These are phyloP conservation scores for Aureobasidium melanogenum DNA, from an alignment of 2,329 filamentous ascomycete genomes.

Conservation along the genomic window DNA sequence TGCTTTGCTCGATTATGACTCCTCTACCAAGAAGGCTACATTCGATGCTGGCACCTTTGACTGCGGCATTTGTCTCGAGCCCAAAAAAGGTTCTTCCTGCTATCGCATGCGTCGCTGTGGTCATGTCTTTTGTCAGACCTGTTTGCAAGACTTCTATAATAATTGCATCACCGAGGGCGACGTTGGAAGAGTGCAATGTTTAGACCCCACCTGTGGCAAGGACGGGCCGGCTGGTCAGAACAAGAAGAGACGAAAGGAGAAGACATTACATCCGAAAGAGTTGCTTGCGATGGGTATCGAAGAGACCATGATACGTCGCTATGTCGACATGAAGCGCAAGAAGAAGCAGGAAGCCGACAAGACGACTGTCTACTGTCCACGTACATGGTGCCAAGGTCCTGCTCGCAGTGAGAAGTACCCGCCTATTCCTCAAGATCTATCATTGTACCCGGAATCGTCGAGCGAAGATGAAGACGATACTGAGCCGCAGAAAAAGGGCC, in stretches of 20 bases:
- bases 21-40: slow-evolving; percentile 59
- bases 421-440: slow-evolving; percentile 34
- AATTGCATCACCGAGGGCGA: slow-evolving; percentile 80
- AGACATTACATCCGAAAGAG: slow-evolving; percentile 71
- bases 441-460: slow-evolving; percentile 30
- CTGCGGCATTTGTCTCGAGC: slow-evolving; percentile 82
- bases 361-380: slow-evolving; percentile 83
- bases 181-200: slow-evolving; percentile 67
- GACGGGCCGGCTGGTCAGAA: slow-evolving; percentile 30
- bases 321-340: slow-evolving; percentile 85
- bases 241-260: slow-evolving; percentile 50
- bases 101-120: slow-evolving; percentile 75
- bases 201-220: slow-evolving; percentile 70
- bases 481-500: background rate
- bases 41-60: slow-evolving; percentile 82
- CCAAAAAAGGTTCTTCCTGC: slow-evolving; percentile 77
- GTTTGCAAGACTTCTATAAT: slow-evolving; percentile 83
- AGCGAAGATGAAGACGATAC: slow-evolving; percentile 26
- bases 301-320: slow-evolving; percentile 69
- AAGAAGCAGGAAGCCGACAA: slow-evolving; percentile 86
- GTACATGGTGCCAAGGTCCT: slow-evolving; percentile 85
- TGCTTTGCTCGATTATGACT: slow-evolving; percentile 68
- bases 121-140: slow-evolving; percentile 86
- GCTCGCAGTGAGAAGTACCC: slow-evolving; percentile 51
- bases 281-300: slow-evolving; percentile 47